phyloP scores from a whole-genome alignment of 2,329 filamentous ascomycete species.

The Clarireedia homoeocarpa region DNA sequence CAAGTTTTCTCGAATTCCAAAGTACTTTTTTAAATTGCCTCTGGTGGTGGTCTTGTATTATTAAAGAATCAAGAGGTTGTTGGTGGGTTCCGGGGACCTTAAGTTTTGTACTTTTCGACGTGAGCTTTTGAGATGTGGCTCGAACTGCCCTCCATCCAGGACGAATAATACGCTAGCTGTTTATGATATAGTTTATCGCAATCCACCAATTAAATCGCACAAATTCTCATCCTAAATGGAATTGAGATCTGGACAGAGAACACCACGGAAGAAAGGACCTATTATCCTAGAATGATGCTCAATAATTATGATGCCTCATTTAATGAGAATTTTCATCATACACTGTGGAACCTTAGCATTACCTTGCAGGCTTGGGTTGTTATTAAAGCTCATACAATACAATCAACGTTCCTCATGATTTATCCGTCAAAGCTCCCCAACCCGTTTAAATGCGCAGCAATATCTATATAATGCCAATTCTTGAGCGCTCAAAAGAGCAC shows the following conservation, averaged over 20 bases:
- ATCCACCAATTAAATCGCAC: not conserved
- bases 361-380: too few species aligned
- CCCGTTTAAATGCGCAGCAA: not conserved
- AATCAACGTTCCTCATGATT: not conserved
- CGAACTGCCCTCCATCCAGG: not conserved
- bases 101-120: conserved; percentile 1
- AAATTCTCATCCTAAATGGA: not conserved
- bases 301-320: not conserved
- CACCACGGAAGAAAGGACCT: not conserved
- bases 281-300: not conserved
- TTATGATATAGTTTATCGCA: not conserved
- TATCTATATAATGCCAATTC: not conserved
- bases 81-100: not conserved
- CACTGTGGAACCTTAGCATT: too few species aligned
- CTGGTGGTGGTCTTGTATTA: not conserved
- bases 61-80: not conserved
- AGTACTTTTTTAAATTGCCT: too few species aligned
- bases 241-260: conserved; percentile 10
- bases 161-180: not conserved
- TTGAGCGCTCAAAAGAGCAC: conserved; percentile 1
- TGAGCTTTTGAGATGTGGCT: conserved; percentile 9
- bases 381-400: not conserved
- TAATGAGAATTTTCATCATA: too few species aligned
- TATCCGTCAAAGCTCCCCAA: too few species aligned
- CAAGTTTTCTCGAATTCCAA: conserved; percentile 6